A percentile compares a stretch with the other conserved stretches of the same genome.
phyloP scores from a whole-genome alignment of 306 rosid species.

The Prunus mira region DNA sequence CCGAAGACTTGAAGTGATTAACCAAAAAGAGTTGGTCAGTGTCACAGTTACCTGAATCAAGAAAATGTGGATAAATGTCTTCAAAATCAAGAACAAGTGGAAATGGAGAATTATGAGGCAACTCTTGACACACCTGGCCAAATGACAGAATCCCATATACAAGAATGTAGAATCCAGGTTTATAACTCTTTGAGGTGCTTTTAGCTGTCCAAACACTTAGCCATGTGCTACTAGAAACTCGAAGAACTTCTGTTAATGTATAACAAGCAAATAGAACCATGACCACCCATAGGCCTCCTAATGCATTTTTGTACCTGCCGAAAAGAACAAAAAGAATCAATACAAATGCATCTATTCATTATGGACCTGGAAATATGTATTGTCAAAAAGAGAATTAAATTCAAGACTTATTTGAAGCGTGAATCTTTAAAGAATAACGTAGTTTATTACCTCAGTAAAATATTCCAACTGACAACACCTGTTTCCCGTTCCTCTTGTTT shows the following conservation, averaged over 20 bases:
- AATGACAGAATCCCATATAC: slow-evolving; percentile 63
- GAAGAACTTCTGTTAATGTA: slow-evolving; percentile 59
- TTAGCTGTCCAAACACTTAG: slow-evolving; percentile 74
- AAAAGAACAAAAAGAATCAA: slow-evolving; percentile 11
- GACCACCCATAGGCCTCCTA: slow-evolving; percentile 88
- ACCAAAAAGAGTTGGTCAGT: slow-evolving; percentile 73
- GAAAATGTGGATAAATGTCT: slow-evolving; percentile 3
- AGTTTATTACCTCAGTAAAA: slow-evolving; percentile 55
- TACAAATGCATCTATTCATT: not conserved
- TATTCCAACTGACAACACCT: slow-evolving; percentile 79
- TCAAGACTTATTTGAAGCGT: not conserved
- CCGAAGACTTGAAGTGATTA: slow-evolving; percentile 64
- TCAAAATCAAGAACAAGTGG: not conserved
- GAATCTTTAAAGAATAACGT: slow-evolving; percentile 2
- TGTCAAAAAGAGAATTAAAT: not conserved
- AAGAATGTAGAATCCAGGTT: slow-evolving; percentile 62
- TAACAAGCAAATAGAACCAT: slow-evolving; percentile 57
- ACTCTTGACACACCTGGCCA: slow-evolving; percentile 62
- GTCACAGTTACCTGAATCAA: slow-evolving; percentile 62
- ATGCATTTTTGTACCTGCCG: slow-evolving; percentile 65
- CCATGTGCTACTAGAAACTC: slow-evolving; percentile 84
- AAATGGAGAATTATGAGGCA: not conserved
- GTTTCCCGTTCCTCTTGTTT: slow-evolving; percentile 89
- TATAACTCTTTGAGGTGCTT: slow-evolving; percentile 43
- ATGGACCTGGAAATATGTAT: not conserved